Percentiles rank a stretch among this genome's conserved stretches.
Evolutionary conservation across 345 rosid species (phyloP).

Genomic region (Mercurialis annua): DNA sequence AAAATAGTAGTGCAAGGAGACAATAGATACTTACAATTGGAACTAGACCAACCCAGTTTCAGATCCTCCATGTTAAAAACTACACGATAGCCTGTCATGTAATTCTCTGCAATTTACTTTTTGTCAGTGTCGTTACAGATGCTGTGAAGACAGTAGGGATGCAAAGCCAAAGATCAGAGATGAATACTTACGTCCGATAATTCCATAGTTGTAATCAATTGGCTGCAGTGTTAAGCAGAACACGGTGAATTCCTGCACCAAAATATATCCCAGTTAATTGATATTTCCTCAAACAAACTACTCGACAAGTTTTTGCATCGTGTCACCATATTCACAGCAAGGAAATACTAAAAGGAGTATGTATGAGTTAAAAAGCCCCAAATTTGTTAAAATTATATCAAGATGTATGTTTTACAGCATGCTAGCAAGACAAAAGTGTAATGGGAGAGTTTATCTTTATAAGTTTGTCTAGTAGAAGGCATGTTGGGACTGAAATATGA

Average conservation of each 20-base stretch:
- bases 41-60: slow-evolving; percentile 38
- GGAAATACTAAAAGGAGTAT: neutral
- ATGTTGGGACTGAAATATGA: neutral
- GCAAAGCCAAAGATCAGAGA: neutral
- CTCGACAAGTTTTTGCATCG: neutral
- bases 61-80: slow-evolving; percentile 39
- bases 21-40: slow-evolving; percentile 32
- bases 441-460: neutral
- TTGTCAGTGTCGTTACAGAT: neutral
- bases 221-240: slow-evolving; percentile 31
- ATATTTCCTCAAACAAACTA: neutral
- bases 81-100: slow-evolving; percentile 36
- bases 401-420: neutral
- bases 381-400: neutral
- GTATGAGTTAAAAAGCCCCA: no score
- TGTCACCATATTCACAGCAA: neutral
- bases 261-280: neutral
- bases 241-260: slow-evolving; percentile 26
- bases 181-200: slow-evolving; percentile 35
- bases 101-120: slow-evolving; percentile 38
- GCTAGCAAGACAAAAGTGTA: slow-evolving; percentile 2
- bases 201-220: slow-evolving; percentile 20
- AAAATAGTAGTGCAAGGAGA: neutral
- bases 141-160: neutral
- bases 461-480: neutral